phyloP scores from a whole-genome alignment of 495 filamentous ascomycete genomes.

The Lasiosphaeria ovina region DNA sequence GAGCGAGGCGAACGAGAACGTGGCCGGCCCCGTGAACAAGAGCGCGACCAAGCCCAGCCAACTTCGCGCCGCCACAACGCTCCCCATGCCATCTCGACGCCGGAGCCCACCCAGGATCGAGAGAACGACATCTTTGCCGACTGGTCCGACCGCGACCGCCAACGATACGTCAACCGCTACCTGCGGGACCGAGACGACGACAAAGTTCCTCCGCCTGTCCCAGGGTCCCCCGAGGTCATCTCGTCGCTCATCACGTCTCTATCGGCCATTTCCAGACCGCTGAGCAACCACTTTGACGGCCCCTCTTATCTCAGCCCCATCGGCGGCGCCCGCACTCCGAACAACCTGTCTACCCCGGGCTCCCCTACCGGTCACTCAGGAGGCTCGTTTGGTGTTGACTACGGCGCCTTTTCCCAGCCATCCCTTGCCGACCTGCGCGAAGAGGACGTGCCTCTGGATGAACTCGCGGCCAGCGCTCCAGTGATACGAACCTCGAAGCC shows the following conservation, averaged over 20 bases:
- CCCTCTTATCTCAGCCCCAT: constrained; percentile 28
- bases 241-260: constrained; percentile 90
- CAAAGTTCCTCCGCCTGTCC: constrained; percentile 30
- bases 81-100: constrained; percentile 15
- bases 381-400: constrained; percentile 70
- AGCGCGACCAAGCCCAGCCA: constrained; percentile 10
- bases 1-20: constrained; percentile 34
- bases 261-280: constrained; percentile 76
- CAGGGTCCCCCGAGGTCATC: constrained; percentile 89
- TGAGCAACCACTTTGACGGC: constrained; percentile 68
- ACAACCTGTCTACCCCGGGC: constrained; percentile 48
- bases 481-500: constrained; percentile 84
- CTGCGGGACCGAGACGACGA: constrained; percentile 30
- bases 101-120: constrained; percentile 20
- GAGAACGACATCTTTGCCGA: constrained; percentile 28
- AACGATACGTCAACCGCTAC: constrained; percentile 29
- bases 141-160: constrained; percentile 29
- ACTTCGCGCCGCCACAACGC: constrained; percentile 16
- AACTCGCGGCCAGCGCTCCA: constrained; percentile 70
- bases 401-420: constrained; percentile 55
- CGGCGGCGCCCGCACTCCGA: constrained; percentile 33
- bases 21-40: constrained; percentile 18
- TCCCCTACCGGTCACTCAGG: constrained; percentile 36
- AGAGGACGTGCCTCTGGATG: constrained; percentile 58
- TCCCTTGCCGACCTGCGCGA: constrained; percentile 50